A percentile compares a stretch with the other conserved stretches of the same genome.
phyloP scores from a whole-genome alignment of 345 rosid species.

The Citrus sp. region DNA sequence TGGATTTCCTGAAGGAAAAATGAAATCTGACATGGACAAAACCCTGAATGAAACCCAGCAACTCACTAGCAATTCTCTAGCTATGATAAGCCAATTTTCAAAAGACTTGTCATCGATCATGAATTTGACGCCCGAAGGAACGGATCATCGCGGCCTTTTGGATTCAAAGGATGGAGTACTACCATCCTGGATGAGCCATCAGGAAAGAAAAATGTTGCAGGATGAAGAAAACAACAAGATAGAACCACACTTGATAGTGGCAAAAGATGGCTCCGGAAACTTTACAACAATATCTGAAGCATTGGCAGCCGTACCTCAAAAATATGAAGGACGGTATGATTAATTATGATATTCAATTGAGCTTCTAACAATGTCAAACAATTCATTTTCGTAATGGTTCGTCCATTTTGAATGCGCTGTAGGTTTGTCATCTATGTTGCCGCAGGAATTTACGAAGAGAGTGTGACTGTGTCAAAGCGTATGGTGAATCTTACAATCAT shows the following conservation, averaged over 20 bases:
- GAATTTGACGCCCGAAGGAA: too few relatives aligned
- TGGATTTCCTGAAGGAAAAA: slow-evolving; percentile 69
- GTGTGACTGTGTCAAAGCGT: slow-evolving; percentile 44
- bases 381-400: neutral
- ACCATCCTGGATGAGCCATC: slow-evolving; percentile 57
- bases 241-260: slow-evolving; percentile 59
- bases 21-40: slow-evolving; percentile 47
- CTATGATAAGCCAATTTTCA: slow-evolving; percentile 42
- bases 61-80: slow-evolving; percentile 73
- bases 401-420: slow-evolving; percentile 9
- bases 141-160: slow-evolving; percentile 2
- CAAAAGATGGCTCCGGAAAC: slow-evolving; percentile 79
- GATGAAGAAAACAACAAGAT: slow-evolving; percentile 23
- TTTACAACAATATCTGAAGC: slow-evolving; percentile 66
- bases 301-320: slow-evolving; percentile 53
- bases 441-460: slow-evolving; percentile 64
- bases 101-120: slow-evolving; percentile 13
- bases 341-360: neutral
- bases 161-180: slow-evolving; percentile 26
- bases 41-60: slow-evolving; percentile 38
- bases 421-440: slow-evolving; percentile 75
- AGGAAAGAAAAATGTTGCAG: slow-evolving; percentile 58
- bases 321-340: slow-evolving; percentile 52
- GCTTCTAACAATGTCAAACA: neutral
- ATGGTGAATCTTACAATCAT: slow-evolving; percentile 58